A percentile compares a stretch with the other conserved stretches of the same genome.
Evolutionary conservation across 2,329 filamentous ascomycete species (phyloP).

Genomic region (Fusarium pseudonygamai): DNA sequence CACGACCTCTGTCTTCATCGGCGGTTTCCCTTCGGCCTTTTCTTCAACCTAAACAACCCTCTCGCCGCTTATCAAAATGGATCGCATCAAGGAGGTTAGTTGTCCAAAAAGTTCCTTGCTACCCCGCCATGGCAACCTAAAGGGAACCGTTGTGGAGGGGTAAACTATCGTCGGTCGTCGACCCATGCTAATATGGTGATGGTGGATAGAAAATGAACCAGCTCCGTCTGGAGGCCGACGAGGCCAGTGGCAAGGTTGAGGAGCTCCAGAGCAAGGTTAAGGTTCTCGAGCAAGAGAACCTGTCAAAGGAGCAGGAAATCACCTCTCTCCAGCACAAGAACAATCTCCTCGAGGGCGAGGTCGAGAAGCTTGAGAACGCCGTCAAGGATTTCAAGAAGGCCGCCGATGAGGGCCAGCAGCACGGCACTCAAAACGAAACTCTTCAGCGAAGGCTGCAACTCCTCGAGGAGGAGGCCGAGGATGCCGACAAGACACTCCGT

Average conservation of each 20-base stretch:
- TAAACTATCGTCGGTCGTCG: constrained; percentile 35
- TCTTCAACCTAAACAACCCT: constrained; percentile 11
- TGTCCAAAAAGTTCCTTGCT: constrained; percentile 29
- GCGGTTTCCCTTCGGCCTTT: constrained; percentile 29
- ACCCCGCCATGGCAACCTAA: constrained; percentile 45
- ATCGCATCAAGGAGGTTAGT: constrained; percentile 90
- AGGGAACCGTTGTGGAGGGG: constrained; percentile 44
- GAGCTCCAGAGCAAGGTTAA: constrained; percentile 91
- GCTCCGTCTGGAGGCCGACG: constrained; percentile 93
- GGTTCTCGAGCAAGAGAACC: constrained; percentile 90
- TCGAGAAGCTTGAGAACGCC: constrained; percentile 88
- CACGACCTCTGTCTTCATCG: constrained; percentile 46
- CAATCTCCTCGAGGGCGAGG: constrained; percentile 85
- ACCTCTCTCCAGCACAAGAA: constrained; percentile 97
- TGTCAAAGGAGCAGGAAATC: constrained; percentile 97
- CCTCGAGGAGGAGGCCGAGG: constrained; percentile 97
- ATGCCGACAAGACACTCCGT: constrained; percentile 93
- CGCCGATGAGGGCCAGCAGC: constrained; percentile 84
- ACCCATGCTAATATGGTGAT: constrained; percentile 40
- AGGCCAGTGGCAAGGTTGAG: constrained; percentile 81
- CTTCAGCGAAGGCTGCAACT: constrained; percentile 93
- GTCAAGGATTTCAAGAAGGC: constrained; percentile 90
- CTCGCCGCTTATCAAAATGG: constrained; percentile 65
- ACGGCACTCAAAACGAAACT: constrained; percentile 88
- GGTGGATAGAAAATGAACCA: constrained; percentile 84